A percentile compares a stretch with the other conserved stretches of the same genome.
phyloP scores from a whole-genome alignment of 352 stramenopile species.

The Globisporangium lucens region DNA sequence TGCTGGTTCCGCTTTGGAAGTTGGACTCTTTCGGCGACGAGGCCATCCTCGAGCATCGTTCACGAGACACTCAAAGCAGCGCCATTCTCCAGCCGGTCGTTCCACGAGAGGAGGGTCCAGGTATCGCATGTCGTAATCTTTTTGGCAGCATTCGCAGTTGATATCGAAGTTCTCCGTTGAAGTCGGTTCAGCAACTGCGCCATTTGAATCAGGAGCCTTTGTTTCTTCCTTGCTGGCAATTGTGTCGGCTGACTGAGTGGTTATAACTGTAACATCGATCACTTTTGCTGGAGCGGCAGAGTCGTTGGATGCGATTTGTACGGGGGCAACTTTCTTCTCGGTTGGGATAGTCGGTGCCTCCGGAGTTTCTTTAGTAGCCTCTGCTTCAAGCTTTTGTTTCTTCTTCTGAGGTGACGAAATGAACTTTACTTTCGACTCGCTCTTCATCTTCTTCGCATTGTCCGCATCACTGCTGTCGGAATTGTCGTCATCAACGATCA shows the following conservation, averaged over 20 bases:
- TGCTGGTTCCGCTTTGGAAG: slow-evolving; percentile 16
- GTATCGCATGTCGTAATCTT: slow-evolving; percentile 83
- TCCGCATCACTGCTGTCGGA: slow-evolving; percentile 46
- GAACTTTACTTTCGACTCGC: slow-evolving; percentile 6
- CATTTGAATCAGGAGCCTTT: background rate
- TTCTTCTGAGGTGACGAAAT: slow-evolving; percentile 14
- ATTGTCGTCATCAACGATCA: slow-evolving; percentile 63
- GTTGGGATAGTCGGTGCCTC: background rate
- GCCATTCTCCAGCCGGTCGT: slow-evolving; percentile 72
- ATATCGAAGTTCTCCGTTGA: slow-evolving; percentile 65
- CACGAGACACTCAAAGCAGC: slow-evolving; percentile 86
- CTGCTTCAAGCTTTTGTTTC: slow-evolving; percentile 12
- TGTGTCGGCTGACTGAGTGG: slow-evolving; percentile 18
- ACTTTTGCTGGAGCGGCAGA: background rate
- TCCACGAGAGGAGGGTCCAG: slow-evolving; percentile 76
- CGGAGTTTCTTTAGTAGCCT: background rate
- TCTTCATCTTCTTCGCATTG: slow-evolving; percentile 8
- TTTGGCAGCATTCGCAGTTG: slow-evolving; percentile 72
- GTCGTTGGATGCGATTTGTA: background rate
- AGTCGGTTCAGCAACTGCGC: background rate
- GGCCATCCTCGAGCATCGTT: slow-evolving; percentile 85
- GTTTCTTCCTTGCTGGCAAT: background rate
- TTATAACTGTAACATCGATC: slow-evolving; percentile 16
- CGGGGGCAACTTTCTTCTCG: background rate
- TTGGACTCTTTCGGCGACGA: slow-evolving; percentile 38